These are phyloP conservation scores for Tulasnella sp. DNA, from an alignment of 768 basidiomycete genomes.

Conservation along the genomic window DNA sequence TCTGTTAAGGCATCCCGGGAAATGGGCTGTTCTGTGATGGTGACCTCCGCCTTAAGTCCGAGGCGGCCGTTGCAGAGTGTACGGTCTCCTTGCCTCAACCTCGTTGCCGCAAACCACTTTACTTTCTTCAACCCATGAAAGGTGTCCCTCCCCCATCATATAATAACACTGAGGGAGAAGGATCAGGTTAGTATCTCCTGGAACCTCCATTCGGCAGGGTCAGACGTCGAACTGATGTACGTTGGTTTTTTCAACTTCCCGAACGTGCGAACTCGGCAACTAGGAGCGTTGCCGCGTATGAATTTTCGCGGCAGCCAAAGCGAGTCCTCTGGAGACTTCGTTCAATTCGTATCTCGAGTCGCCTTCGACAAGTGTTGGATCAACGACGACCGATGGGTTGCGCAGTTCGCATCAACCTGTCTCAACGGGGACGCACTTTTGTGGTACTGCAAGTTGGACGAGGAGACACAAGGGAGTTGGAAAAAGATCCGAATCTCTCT, in stretches of 20 bases:
- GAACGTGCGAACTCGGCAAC: no score
- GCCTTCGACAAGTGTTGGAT: not conserved
- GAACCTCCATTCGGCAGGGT: no score
- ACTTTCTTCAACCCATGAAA: not conserved
- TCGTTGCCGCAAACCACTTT: not conserved
- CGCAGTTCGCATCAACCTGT: not conserved
- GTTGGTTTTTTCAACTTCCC: no score
- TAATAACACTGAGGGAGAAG: not conserved
- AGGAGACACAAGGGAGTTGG: conserved; percentile 7
- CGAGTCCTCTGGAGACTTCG: not conserved
- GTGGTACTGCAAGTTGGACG: conserved; percentile 2
- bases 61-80: no score
- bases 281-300: not conserved
- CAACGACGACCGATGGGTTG: not conserved
- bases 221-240: no score
- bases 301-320: not conserved
- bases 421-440: not conserved
- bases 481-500: not conserved
- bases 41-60: no score
- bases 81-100: no score
- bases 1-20: no score
- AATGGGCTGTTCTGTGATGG: no score
- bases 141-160: not conserved
- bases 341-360: not conserved
- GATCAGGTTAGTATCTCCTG: not conserved